Evolutionary conservation across 116 monocot species (phyloP).

Genomic region (Dioscorea cayenensis): DNA sequence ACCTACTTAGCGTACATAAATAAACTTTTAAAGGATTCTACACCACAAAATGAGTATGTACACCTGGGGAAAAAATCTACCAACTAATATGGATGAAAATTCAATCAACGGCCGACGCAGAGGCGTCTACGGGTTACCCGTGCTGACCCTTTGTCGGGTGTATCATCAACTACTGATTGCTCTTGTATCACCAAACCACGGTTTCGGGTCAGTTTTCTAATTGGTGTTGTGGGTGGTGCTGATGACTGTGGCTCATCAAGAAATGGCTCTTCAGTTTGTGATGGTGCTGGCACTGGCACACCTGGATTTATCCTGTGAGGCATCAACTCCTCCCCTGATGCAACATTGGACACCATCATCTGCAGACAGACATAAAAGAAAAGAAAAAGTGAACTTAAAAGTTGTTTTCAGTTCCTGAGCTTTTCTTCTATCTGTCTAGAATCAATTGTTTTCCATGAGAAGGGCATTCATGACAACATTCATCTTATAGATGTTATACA

Average conservation of each 20-base stretch:
- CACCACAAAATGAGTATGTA: too few species aligned
- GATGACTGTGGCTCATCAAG: slow-evolving; percentile 11
- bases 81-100: too few species aligned
- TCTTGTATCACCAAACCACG: slow-evolving; percentile 52
- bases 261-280: slow-evolving; percentile 5
- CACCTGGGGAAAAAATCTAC: too few species aligned
- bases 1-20: too few species aligned
- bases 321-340: slow-evolving; percentile 59
- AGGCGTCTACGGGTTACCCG: background rate
- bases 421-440: too few species aligned
- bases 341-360: slow-evolving; percentile 44
- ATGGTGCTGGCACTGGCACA: background rate
- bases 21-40: too few species aligned
- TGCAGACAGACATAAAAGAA: slow-evolving; percentile 10
- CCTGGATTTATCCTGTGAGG: slow-evolving; percentile 28
- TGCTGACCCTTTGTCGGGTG: slow-evolving; percentile 16
- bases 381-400: background rate
- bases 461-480: too few species aligned
- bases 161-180: slow-evolving; percentile 34
- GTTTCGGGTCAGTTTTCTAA: slow-evolving; percentile 45
- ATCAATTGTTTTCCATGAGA: too few species aligned
- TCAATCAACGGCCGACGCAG: background rate
- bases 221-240: slow-evolving; percentile 34
- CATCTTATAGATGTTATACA: background rate
- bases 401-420: too few species aligned